A percentile compares a stretch with the other conserved stretches of the same genome.
Evolutionary conservation across 2,329 filamentous ascomycete species (phyloP).

Genomic region (Diplodia seriata): DNA sequence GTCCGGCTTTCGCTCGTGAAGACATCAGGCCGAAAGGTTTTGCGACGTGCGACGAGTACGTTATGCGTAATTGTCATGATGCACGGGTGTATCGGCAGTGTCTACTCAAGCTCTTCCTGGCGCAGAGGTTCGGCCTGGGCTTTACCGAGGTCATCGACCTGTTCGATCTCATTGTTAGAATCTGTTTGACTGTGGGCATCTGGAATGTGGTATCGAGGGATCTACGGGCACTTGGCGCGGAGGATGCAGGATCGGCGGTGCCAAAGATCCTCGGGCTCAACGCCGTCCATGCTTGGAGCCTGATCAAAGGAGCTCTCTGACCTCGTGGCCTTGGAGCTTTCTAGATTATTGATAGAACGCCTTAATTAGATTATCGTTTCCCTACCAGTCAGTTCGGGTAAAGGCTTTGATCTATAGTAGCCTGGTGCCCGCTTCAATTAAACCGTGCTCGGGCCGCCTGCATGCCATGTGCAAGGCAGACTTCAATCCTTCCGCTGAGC

Average conservation of each 20-base stretch:
- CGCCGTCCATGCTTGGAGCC: conserved; percentile 24
- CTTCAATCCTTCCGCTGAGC: not conserved
- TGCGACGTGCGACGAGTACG: conserved; percentile 51
- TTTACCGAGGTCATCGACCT: conserved; percentile 44
- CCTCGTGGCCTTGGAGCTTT: not conserved
- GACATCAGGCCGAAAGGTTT: conserved; percentile 49
- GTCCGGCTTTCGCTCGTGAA: conserved; percentile 36
- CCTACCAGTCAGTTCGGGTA: not conserved
- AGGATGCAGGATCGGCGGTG: not conserved
- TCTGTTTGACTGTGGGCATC: conserved; percentile 12
- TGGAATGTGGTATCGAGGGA: not conserved
- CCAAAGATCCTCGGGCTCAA: conserved; percentile 2
- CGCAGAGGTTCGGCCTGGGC: conserved; percentile 49
- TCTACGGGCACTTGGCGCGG: not conserved
- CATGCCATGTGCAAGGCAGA: not conserved
- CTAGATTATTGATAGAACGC: conserved; percentile 1
- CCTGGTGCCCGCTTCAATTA: conserved; percentile 4
- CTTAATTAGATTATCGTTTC: not conserved
- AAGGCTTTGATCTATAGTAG: not conserved
- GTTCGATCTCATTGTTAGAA: conserved; percentile 39
- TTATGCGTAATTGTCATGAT: conserved; percentile 35
- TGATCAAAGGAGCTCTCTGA: conserved; percentile 19
- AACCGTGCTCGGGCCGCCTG: not conserved
- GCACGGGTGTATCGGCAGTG: conserved; percentile 47
- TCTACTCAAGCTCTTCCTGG: conserved; percentile 52